A percentile compares a stretch with the other conserved stretches of the same genome.
phyloP scores from a whole-genome alignment of 768 basidiomycete genomes.

The Xanthoconium stramineum region DNA sequence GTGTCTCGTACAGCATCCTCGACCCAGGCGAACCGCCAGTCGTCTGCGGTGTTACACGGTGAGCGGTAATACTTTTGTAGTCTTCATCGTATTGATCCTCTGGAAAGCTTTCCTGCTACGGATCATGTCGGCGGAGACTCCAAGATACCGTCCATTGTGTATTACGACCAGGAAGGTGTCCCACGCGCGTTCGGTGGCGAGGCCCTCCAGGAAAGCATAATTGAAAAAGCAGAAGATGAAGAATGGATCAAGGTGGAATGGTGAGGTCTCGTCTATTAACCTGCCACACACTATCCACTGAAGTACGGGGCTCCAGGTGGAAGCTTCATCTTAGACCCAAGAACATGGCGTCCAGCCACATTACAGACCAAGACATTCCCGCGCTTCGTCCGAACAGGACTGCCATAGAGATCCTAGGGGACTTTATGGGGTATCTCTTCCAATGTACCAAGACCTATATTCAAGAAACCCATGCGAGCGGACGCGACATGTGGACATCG shows the following conservation, averaged over 20 bases:
- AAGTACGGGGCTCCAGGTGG: constrained; percentile 27
- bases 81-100: neutral
- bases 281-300: neutral
- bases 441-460: constrained; percentile 42
- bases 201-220: constrained; percentile 35
- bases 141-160: constrained; percentile 49
- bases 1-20: constrained; percentile 42
- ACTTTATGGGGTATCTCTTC: constrained; percentile 48
- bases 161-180: constrained; percentile 41
- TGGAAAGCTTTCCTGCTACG: constrained; percentile 44
- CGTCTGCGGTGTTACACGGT: constrained; percentile 25
- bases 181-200: constrained; percentile 46
- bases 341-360: constrained; percentile 16
- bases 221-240: constrained; percentile 41
- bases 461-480: constrained; percentile 43
- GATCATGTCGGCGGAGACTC: constrained; percentile 44
- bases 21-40: constrained; percentile 29
- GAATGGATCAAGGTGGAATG: constrained; percentile 30
- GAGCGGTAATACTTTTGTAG: neutral
- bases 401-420: constrained; percentile 42
- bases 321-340: constrained; percentile 35
- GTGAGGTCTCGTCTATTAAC: constrained; percentile 9
- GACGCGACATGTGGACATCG: constrained; percentile 39
- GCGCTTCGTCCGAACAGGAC: constrained; percentile 42
- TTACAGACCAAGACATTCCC: constrained; percentile 35